Base-by-base conservation (phyloP, 257 asterid species). In the Dorcoceras hygrometricum region DNA sequence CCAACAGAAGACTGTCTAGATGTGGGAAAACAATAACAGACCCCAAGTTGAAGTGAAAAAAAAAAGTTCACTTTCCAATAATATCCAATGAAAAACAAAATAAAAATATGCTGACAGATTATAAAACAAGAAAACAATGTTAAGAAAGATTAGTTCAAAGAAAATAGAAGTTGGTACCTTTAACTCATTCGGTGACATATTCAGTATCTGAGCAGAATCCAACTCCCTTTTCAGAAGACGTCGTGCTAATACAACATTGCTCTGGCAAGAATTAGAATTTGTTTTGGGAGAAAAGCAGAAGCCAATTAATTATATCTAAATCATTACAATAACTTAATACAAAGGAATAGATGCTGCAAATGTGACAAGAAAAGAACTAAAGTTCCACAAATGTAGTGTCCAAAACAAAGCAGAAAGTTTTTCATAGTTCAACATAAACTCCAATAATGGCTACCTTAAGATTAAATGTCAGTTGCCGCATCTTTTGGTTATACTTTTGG, bases 141-240 rank as follows among this genome's bases (percentile, higher is more conserved):
- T 36, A 11, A 46, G 34, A 54, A 23, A 28, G 5, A 43, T 29
- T 20, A 43, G 79, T 50, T 34, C 46, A 23, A 54, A 65, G 66
- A 60, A 65, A 51, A 46, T 36, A 22, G 66, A 64, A 57, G 24
- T 61, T 43, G 54, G 58, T 68, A 92, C 98, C 96, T 89, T 92
- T 46, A 92, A 79, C 73, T 89, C 93, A 57, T 67, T 75, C n/a
- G 94, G 89, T 26, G 87, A 73, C 96, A 92, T 87, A 70, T 68
- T 83, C 59, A 86, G 71, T 73, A 92, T 76, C 72, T 79, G 86
- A 26, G 80, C 85, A 73, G 96, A 88, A 71, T 80, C 86, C 90
- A 92, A 75, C 86, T 92, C 98, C 73, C 77, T 82, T 24, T 74
- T 87, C 59, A 92, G 82, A 77, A 89, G 81, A 61, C 97, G 91